phyloP scores from a whole-genome alignment of 1,284 basidiomycete genomes.

The Ganoderma resinaceum region DNA sequence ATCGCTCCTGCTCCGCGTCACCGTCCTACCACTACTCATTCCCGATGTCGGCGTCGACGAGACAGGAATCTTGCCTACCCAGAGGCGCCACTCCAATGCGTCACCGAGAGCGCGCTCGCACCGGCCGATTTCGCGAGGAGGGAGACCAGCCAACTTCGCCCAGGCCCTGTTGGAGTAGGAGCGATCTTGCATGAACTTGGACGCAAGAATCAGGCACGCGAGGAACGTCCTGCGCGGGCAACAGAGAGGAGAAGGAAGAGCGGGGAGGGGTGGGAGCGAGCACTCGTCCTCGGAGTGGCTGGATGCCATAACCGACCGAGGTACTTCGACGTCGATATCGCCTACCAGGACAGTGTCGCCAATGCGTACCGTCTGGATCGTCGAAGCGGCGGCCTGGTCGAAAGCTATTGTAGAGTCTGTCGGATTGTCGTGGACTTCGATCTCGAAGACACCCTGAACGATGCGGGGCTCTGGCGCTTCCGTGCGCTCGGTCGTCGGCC shows the following conservation, averaged over 20 bases:
- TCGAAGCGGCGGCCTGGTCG: conserved; percentile 22
- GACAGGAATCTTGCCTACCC: conserved; percentile 70
- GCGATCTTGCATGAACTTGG: conserved; percentile 93
- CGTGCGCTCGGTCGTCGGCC: conserved; percentile 33
- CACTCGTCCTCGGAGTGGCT: conserved; percentile 29
- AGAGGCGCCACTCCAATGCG: conserved; percentile 82
- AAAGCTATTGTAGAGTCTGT: conserved; percentile 10
- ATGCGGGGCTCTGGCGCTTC: conserved; percentile 57
- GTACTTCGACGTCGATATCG: conserved; percentile 9
- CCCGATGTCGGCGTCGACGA: conserved; percentile 19
- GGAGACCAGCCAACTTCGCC: conserved; percentile 85
- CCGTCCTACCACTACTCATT: conserved; percentile 18
- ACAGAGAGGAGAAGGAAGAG: conserved; percentile 79
- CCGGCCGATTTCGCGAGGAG: conserved; percentile 78
- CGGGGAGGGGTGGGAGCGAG: conserved; percentile 51
- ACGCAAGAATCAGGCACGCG: conserved; percentile 86
- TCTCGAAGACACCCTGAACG: conserved; percentile 38
- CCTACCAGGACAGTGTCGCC: conserved; percentile 19
- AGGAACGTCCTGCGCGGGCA: conserved; percentile 91
- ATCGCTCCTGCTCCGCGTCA: conserved; percentile 37
- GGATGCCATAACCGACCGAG: neutral
- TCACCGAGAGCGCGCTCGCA: conserved; percentile 83
- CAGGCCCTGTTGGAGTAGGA: conserved; percentile 94
- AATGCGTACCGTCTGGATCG: conserved; percentile 24
- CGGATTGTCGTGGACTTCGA: neutral